Evolutionary conservation across 2,329 filamentous ascomycete genomes (phyloP).

Genomic region (Rhynchosporium agropyri): DNA sequence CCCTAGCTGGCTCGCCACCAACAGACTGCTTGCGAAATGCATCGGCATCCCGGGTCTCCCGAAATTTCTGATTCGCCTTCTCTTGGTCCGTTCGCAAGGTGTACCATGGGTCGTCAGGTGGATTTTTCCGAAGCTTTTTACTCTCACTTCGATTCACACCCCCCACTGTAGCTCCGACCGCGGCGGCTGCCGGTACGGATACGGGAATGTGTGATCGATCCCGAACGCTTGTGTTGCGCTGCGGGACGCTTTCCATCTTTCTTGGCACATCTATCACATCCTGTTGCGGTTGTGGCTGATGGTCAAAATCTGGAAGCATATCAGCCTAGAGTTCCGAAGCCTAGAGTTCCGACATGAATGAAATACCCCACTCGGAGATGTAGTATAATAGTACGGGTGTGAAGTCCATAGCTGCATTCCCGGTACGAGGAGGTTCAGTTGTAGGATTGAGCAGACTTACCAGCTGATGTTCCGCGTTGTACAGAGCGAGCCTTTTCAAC

Average conservation of each 20-base stretch:
- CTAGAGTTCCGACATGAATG: too few species aligned
- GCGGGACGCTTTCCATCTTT: constrained; percentile 34
- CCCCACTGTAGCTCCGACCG: constrained; percentile 34
- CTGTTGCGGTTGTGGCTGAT: constrained; percentile 31
- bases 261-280: constrained; percentile 16
- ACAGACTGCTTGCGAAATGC: constrained; percentile 35
- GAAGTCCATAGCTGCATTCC: too few species aligned
- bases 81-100: constrained; percentile 49
- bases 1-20: constrained; percentile 27
- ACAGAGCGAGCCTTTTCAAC: constrained; percentile 38
- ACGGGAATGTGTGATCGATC: constrained; percentile 53
- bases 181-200: constrained; percentile 28
- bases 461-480: constrained; percentile 23
- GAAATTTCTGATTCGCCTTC: constrained; percentile 32
- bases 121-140: constrained; percentile 61
- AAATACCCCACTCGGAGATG: too few species aligned
- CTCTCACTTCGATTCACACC: constrained; percentile 54
- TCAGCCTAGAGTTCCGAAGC: not conserved
- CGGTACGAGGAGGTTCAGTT: too few species aligned
- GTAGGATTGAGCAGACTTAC: not conserved
- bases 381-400: too few species aligned
- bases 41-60: constrained; percentile 39
- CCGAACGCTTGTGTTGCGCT: constrained; percentile 62
- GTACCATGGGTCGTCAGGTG: constrained; percentile 55
- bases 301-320: constrained; percentile 31